Base-by-base conservation (phyloP, 805 yeast species). In the Kluyveromyces nonfermentans region DNA sequence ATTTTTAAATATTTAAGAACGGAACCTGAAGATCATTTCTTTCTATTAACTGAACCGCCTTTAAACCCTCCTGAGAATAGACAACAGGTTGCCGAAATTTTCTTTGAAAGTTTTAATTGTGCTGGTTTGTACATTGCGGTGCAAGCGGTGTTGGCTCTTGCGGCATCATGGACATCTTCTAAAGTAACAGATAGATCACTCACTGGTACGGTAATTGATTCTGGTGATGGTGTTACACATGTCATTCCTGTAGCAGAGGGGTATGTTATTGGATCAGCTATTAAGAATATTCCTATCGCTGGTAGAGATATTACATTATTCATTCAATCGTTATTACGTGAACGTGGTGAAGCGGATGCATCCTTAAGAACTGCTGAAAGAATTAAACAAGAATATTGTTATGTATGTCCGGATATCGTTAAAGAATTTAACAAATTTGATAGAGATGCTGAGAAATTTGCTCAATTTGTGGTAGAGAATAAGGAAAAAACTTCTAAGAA, bases 231-330 rank as follows among this genome's bases (percentile, higher is more conserved):
- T 73, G 98, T 93, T 4, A 93, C 98, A 10, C 99, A 93, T 64
- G 97, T 93, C 37, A 93, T 93, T 50, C 97, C 99, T 14, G 99
- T 93, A 31, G 97, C 98, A 21, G 98, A 93, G 69, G 99, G 99
- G 47, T 93, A 93, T 62, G 98, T 93, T 30, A 93, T 93, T 63
- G 98, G 97, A 5, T 82, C 95, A 12, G 95, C 97, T 28, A 93
- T 93, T 63, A 93, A 93, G 62, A 90, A 93, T 64, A 87, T 93
- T 46, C 99, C 99, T 46, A 83, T 93, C 65, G 99, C 99, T 0
- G 99, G 99, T 56, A 81, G 98, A 68, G 98, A 93, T 63, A 90
- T 93, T 55, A 93, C 98, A 2, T 75, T 79, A 51, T 93, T 93
- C 63, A 88, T 93, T 52, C 99, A 93, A 71, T 79, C 86, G 37